Base-by-base conservation (phyloP, 164 flowering plant genomes). In the Sextonia rubra region DNA sequence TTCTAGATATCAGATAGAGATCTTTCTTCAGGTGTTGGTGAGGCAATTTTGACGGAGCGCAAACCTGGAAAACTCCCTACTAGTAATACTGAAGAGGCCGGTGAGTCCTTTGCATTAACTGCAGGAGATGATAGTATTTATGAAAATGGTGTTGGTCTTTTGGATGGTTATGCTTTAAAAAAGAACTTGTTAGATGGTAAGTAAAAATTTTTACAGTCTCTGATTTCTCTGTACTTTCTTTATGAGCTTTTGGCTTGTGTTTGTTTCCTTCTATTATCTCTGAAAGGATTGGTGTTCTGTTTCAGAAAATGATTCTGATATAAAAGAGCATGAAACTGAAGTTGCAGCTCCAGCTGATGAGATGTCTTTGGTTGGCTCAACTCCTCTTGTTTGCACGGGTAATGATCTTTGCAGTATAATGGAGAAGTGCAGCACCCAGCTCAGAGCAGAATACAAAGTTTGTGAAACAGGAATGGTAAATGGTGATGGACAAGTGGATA, bases 151-250 rank as follows among this genome's bases (percentile, higher is more conserved):
- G 80, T 48, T 73, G 63, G 74, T 3, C 58, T 52, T 15, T 20
- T 18, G 17, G 58, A 52, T 52, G 58, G 58, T 15, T 52, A 14
- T 27, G n/a, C 37, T 29, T 29, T 32, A 17, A 64, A 64, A 23
- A 15, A 47, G 69, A 72, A 49, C 49, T 20, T 44, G 8, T 14
- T 69, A 29, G 71, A 75, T 72, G 83, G 85, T 85, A 44, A 71
- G 44, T 37, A 78, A 30, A 14, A 4, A 20, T 60, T 61, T 5
- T 70, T 72, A 52, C 20, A 1, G n/a, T 15, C 6, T 52, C 14
- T 3, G n/a, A 0, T 18, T 52, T 52, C 58, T 61, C 15, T 24
- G 9, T 61, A 22, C 12, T 4, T 61, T 24, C 22, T 61, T 61
- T 23, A 7, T 8, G 64, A 61, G 64, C 22, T 61, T 61, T 22